Evolutionary conservation across 1,284 basidiomycete genomes (phyloP), one percentile per base, ranked within the genome.

Genomic region (Pseudozyma pruni): DNA sequence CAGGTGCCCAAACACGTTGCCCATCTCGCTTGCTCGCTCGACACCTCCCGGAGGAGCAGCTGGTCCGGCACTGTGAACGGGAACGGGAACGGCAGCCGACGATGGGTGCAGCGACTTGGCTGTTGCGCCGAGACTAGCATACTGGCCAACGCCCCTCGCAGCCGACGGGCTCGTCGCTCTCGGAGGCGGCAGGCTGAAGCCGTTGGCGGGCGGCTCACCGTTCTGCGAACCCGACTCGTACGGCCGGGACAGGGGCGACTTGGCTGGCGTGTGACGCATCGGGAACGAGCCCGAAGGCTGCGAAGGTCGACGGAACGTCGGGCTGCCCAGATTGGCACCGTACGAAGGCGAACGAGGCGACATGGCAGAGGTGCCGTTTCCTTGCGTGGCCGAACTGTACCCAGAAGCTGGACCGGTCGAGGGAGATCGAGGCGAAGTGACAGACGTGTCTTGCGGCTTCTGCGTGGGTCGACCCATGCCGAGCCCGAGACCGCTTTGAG

Each of bases 261-360:
- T 58, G 20, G 67, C 67, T 8, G 71, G 66, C 20, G 61, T 61
- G 32, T 74, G 71, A 23, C 71, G 71, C 60, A 74, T 57, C 2
- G 71, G 67, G 40, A 74, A 74, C 27, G 60, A 64, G 16, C 71
- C 71, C 4, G 66, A 69, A 13, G 56, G 47, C 50, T 73, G 71
- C 37, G 53, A 69, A 23, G 64, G 55, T 54, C 64, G 63, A 27
- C 56, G 66, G 14, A 54, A 53, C 23, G 47, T 52, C 4, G 61
- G 60, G n/a, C 61, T 69, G 11, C 47, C 58, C 22, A 60, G 35
- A 7, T 39, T 55, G 8, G 52, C 56, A 23, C 64, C 52, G 34
- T 63, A 68, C 14, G 66, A 68, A 8, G 70, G 59, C 11, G 70
- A 73, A 7, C 68, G 61, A 19, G 68, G 54, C 17, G 54, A 58